Evolutionary conservation across 1,284 basidiomycete species (phyloP), one percentile per base, ranked within the genome.

Genomic region (Mycena sp.): DNA sequence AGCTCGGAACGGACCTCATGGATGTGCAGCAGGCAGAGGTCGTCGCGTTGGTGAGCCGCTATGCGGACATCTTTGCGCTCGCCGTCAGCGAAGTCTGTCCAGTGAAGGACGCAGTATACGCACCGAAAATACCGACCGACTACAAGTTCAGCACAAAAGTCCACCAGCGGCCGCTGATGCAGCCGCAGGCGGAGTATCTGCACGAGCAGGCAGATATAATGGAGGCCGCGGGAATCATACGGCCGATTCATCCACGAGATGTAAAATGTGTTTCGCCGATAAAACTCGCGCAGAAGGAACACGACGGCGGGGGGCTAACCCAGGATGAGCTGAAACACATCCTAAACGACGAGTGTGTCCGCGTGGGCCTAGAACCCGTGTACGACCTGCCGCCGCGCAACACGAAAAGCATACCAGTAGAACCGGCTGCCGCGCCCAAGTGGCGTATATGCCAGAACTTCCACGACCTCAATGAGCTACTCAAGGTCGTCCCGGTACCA

Each of bases 361-460:
- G 73, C 26, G 38, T 45, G 30, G 63, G 67, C 25, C 60, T 71
- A 14, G 70, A 70, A 28, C 61, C 63, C 30, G 21, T 48, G 25
- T 58, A 65, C 16, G 56, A 67, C 25, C 29, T 64, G 14, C 58
- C 56, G 32, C 40, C 14, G 16, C 2, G 41, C n/a, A 14, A 35
- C 21, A 32, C 10, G 11, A 29, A n/a, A 17, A 43, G 54, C n/a
- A 23, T 6, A 12, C 40, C 49, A 17, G 55, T 55, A 23, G 59
- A 61, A 16, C 26, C 35, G 6, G 49, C 23, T 12, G 52, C 29
- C 38, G 28, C 51, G 32, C 63, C 44, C 21, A 78, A 76, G 41
- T 80, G 75, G 73, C 52, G 76, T 0, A 63, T 80, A 1, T 78
- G 77, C 58, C 77, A 78, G 52, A 73, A 76, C 58, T 80, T 75